Base-by-base conservation (phyloP, 1,139 yeast genomes). In the Debaryomyces singareniensis region DNA sequence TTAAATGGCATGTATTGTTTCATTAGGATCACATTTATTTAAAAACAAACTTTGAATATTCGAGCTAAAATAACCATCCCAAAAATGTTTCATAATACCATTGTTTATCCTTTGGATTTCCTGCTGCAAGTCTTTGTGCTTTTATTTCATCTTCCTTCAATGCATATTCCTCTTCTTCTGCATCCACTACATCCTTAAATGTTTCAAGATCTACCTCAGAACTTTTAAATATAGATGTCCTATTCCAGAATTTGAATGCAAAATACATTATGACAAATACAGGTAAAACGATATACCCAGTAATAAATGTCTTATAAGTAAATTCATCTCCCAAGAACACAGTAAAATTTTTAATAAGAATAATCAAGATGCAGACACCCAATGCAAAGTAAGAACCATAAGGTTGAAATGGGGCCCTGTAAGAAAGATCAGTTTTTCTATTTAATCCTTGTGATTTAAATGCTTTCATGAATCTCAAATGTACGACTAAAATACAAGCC, bases 281-380 rank as follows among this genome's bases (percentile, higher is more conserved):
- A 3, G 86, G 85, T 16, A 79, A 49, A 40, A 79, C 54, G 35
- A 79, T 68, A 45, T 80, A 79, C 4, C 79, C 75, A 24, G 91
- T 80, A 46, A 82, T 78, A 47, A 82, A 81, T 20, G 63, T 59
- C 58, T 68, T 75, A 58, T 71, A 77, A 48, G 67, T 72, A 53
- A 78, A 78, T 27, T 35, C 37, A 32, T 56, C 49, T 29, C 68
- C 71, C 44, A 81, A 58, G 58, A 81, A 80, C 4, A 75, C 87
- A 1, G 86, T 78, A 53, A 80, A 81, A 53, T 81, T 81, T 58
- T 83, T 82, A 50, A 79, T 71, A 31, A 82, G 46, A n/a, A 78
- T 68, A 39, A 83, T 64, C 32, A 81, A 29, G 30, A 58, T 37
- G 41, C 81, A 67, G 24, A 78, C 61, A 15, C 71, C 45, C 35